A percentile compares a stretch with the other conserved stretches of the same genome.
These are phyloP conservation scores for Crithidia mellificae DNA, from an alignment of 208 protist genomes.

Conservation along the genomic window DNA sequence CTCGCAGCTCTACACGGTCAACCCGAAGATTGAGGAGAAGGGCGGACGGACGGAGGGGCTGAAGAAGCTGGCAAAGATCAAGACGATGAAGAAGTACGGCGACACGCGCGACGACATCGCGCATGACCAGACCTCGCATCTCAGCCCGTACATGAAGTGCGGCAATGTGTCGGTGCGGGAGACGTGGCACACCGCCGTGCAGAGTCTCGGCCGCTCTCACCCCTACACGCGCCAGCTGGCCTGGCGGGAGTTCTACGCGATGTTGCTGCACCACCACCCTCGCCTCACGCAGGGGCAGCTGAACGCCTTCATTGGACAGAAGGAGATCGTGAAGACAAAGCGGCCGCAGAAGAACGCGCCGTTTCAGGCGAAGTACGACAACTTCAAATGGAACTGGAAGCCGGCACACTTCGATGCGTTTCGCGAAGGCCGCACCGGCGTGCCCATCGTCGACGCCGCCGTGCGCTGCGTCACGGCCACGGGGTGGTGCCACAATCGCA, in stretches of 20 bases:
- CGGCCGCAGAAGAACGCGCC: constrained; percentile 50
- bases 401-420: constrained; percentile 65
- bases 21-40: constrained; percentile 35
- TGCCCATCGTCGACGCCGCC: constrained; percentile 92
- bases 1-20: constrained; percentile 22
- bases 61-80: constrained; percentile 32
- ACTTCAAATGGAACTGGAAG: constrained; percentile 65
- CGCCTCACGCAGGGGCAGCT: constrained; percentile 62
- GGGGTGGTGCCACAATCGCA: constrained; percentile 83
- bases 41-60: constrained; percentile 59
- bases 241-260: constrained; percentile 81
- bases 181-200: constrained; percentile 43
- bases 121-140: constrained; percentile 61
- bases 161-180: constrained; percentile 73
- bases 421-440: constrained; percentile 79
- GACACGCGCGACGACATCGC: constrained; percentile 53
- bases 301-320: constrained; percentile 31
- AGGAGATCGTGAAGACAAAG: constrained; percentile 14
- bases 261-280: constrained; percentile 59
- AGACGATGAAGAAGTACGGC: constrained; percentile 41
- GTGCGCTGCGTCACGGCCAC: constrained; percentile 87
- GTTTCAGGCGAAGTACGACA: constrained; percentile 58
- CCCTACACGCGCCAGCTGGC: constrained; percentile 62
- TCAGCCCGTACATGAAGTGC: constrained; percentile 82
- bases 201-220: constrained; percentile 43